Base-by-base conservation (phyloP, 768 basidiomycete species). In the Boletus rubroflammeus region DNA sequence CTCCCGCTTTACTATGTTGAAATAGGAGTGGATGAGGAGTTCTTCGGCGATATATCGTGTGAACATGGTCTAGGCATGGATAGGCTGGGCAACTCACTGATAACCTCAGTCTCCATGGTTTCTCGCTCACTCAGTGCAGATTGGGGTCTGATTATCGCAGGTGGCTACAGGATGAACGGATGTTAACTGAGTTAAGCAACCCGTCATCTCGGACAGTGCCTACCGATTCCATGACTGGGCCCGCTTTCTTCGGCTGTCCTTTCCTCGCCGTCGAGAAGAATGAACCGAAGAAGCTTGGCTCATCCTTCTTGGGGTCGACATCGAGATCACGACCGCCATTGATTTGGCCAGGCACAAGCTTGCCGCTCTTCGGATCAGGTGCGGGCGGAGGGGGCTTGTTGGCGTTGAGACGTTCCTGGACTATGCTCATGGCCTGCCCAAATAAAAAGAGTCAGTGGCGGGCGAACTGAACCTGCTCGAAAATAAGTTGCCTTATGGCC, bases 101-200 rank as follows among this genome's bases (percentile, higher is more conserved):
- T 98, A 59, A 99, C 94, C 67, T 99, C 97, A 0, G 96, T 98
- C 73, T 99, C 97, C 88, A 98, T 90, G 29, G 88, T 86, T 77
- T 99, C 97, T 50, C 97, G 81, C 60, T 99, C 97, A 67, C 81
- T 97, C 62, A 98, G 75, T 13, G 92, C 90, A 11, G 86, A 84
- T 62, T 96, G 92, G 2, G 97, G 96, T 55, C 89, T 85, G 67
- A 99, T 96, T 45, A 88, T 75, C 0, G 84, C 71, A 14, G 96
- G 95, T 15, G 97, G 96, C 71, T 93, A 73, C 35, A 9, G 25
- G 23, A 31, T 40, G 19, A 5, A 45, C 32, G 9, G 9, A 36
- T 51, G 19, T 53, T 21, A 49, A 25, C 40, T 6, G 10, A 32
- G 21, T 48, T 17, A 5, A 28, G 69, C 63, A 50, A 68, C 65